Conservation (phyloP, 2,329 filamentous ascomycete species). For the Monosporascus ibericus region DNA sequence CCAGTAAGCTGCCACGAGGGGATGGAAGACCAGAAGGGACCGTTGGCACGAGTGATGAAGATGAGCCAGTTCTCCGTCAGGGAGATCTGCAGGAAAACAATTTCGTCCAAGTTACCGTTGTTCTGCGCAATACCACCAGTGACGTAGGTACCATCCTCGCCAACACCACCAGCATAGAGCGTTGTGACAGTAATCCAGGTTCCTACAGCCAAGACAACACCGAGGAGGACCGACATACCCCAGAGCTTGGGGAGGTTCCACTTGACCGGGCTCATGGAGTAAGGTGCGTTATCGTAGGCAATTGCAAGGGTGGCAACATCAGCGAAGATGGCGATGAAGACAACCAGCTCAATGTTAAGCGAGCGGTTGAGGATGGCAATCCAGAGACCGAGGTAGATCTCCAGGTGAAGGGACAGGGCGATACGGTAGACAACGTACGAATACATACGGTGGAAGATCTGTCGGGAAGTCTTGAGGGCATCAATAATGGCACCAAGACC, state of each 20-base stretch:
- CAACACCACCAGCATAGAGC: slow-evolving; percentile 53
- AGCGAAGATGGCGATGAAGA: slow-evolving; percentile 93
- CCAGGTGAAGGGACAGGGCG: slow-evolving; percentile 81
- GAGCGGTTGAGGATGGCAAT: slow-evolving; percentile 81
- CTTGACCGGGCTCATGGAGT: slow-evolving; percentile 80
- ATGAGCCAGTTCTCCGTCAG: slow-evolving; percentile 95
- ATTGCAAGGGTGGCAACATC: slow-evolving; percentile 90
- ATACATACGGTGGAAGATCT: slow-evolving; percentile 97
- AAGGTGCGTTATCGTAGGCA: slow-evolving; percentile 88
- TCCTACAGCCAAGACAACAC: slow-evolving; percentile 72
- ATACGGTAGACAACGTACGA: slow-evolving; percentile 95
- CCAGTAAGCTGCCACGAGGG: slow-evolving; percentile 79
- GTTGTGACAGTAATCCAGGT: slow-evolving; percentile 88
- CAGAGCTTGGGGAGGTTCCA: slow-evolving; percentile 94
- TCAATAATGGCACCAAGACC: slow-evolving; percentile 91
- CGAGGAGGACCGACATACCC: slow-evolving; percentile 84
- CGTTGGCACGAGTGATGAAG: slow-evolving; percentile 91
- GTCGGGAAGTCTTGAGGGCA: slow-evolving; percentile 84
- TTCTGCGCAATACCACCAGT: slow-evolving; percentile 85
- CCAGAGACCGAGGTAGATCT: slow-evolving; percentile 88
- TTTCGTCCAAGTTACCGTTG: slow-evolving; percentile 72
- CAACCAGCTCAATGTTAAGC: slow-evolving; percentile 79
- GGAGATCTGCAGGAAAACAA: slow-evolving; percentile 85
- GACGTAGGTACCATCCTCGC: slow-evolving; percentile 32
- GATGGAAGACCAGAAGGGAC: slow-evolving; percentile 84